Evolutionary conservation across 176 grass and related monocot species (phyloP).

Genomic region (Eleusine indica): DNA sequence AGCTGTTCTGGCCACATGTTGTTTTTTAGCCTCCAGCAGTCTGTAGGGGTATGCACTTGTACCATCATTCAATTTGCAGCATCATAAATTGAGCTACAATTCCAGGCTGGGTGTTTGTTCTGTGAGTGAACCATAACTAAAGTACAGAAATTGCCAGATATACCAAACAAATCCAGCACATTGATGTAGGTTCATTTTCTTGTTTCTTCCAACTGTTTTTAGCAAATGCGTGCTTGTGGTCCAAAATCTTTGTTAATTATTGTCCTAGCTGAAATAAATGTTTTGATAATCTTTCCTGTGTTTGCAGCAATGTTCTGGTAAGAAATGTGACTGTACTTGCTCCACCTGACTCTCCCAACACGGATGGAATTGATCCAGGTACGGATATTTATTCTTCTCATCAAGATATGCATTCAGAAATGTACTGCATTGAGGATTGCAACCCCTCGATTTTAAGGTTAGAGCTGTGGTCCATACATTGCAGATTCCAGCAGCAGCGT

Average conservation of each 20-base stretch:
- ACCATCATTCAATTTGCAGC: slow-evolving; percentile 10
- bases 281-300: slow-evolving; percentile 20
- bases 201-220: slow-evolving; percentile 38
- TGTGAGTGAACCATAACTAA: slow-evolving; percentile 16
- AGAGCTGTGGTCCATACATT: slow-evolving; percentile 16
- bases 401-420: slow-evolving; percentile 24
- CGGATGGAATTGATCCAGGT: slow-evolving; percentile 96
- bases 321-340: slow-evolving; percentile 84
- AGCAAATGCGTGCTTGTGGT: slow-evolving; percentile 15
- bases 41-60: background rate
- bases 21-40: slow-evolving; percentile 25
- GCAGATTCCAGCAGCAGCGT: slow-evolving; percentile 90
- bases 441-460: background rate
- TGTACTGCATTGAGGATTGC: background rate
- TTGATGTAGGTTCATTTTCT: slow-evolving; percentile 24
- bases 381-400: slow-evolving; percentile 28
- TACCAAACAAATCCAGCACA: slow-evolving; percentile 28
- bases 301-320: slow-evolving; percentile 85
- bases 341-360: slow-evolving; percentile 91
- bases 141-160: slow-evolving; percentile 36
- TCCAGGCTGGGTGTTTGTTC: slow-evolving; percentile 28
- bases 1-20: background rate
- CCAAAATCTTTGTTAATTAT: slow-evolving; percentile 41
- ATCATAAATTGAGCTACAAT: slow-evolving; percentile 19
- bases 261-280: slow-evolving; percentile 42